Conservation (phyloP, 108 stramenopile species). For the Fragilaria crotonensis region DNA sequence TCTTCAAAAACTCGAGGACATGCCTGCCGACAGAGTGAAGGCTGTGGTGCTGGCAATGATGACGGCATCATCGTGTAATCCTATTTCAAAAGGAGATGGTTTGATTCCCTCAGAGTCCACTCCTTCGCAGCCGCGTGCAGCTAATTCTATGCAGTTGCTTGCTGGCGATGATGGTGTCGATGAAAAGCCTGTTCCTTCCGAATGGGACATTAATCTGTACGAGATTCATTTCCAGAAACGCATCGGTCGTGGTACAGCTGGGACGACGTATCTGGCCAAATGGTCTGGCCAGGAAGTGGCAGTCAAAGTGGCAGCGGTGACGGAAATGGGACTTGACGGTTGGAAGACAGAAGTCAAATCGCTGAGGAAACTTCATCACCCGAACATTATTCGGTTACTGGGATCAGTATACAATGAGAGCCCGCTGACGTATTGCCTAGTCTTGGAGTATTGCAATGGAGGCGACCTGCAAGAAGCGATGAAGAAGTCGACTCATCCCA, state of each 20-base stretch:
- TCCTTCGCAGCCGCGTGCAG: not conserved
- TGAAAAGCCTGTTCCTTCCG: constrained; percentile 23
- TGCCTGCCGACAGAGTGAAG: constrained; percentile 29
- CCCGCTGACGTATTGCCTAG: constrained; percentile 62
- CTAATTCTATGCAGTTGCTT: not conserved
- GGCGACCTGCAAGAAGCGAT: constrained; percentile 48
- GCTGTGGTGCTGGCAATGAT: constrained; percentile 7
- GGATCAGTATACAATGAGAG: constrained; percentile 57
- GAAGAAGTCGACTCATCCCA: constrained; percentile 34
- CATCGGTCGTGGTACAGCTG: constrained; percentile 3
- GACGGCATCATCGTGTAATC: constrained; percentile 4
- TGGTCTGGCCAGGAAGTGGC: constrained; percentile 59
- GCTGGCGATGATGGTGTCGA: constrained; percentile 11
- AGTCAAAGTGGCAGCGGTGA: constrained; percentile 60
- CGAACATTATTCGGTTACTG: constrained; percentile 60
- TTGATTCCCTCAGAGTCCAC: not conserved
- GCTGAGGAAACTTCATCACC: constrained; percentile 59
- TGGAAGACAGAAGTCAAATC: constrained; percentile 56
- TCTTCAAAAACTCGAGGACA: constrained; percentile 5
- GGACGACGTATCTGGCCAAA: constrained; percentile 61
- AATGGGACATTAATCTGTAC: constrained; percentile 68
- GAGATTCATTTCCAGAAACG: constrained; percentile 59
- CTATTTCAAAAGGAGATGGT: no score
- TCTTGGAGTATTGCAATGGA: constrained; percentile 65
- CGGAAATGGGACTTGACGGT: constrained; percentile 60